Percentiles rank a stretch among this genome's conserved stretches.
These are phyloP conservation scores for Cryphonectria japonica DNA, from an alignment of 2,329 filamentous ascomycete species.

Conservation along the genomic window DNA sequence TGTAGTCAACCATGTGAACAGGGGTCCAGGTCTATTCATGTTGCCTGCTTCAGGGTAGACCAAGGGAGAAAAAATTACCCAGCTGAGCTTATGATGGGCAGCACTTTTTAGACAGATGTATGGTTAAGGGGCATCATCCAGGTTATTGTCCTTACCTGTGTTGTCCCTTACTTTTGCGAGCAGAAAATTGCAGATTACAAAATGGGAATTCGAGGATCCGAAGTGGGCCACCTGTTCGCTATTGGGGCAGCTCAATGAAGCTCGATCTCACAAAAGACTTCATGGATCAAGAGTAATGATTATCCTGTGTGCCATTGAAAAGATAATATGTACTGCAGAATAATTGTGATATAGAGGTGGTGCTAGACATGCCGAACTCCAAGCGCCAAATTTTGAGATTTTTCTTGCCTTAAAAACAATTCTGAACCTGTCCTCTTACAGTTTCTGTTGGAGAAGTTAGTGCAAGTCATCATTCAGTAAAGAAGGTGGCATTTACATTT, in stretches of 20 bases:
- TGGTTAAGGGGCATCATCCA: neutral
- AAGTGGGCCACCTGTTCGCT: neutral
- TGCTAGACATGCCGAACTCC: conserved; percentile 2
- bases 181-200: neutral
- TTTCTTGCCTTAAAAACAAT: neutral
- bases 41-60: neutral
- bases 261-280: neutral
- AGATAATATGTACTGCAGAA: neutral
- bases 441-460: neutral
- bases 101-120: neutral
- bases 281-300: conserved; percentile 14
- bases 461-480: neutral
- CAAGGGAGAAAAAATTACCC: neutral
- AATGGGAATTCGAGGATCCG: neutral
- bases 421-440: neutral
- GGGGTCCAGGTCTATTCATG: neutral
- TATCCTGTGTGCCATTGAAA: neutral
- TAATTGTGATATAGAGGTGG: neutral
- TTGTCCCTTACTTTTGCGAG: neutral
- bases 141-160: neutral
- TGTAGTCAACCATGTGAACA: neutral
- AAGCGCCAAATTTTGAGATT: neutral
- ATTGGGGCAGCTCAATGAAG: neutral
- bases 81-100: neutral
- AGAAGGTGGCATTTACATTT: conserved; percentile 34